Conservation (phyloP, 768 basidiomycete genomes). For the Lactarius pseudohatsudake region DNA sequence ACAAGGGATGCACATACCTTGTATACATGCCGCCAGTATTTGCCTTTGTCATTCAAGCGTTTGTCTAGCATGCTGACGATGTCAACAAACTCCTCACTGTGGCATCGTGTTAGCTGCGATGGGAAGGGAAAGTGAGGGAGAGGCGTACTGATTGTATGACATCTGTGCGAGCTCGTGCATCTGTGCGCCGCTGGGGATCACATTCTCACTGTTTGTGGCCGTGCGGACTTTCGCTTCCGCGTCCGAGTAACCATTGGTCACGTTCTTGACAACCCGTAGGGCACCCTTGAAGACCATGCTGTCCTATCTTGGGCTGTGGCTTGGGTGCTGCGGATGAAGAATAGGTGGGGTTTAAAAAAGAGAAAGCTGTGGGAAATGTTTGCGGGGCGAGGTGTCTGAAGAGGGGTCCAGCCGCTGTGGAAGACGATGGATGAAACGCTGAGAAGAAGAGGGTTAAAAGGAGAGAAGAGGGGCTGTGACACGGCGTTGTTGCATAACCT, state of each 20-base stretch:
- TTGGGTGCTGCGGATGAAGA: background rate
- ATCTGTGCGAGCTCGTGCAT: slow-evolving; percentile 97
- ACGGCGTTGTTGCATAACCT: background rate
- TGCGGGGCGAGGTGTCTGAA: background rate
- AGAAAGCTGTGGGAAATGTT: background rate
- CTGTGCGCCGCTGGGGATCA: slow-evolving; percentile 93
- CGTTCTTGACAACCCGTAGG: slow-evolving; percentile 85
- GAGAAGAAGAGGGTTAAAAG: background rate
- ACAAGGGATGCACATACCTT: slow-evolving; percentile 55
- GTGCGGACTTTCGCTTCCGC: slow-evolving; percentile 92
- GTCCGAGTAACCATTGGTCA: slow-evolving; percentile 92
- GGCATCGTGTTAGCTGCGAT: background rate
- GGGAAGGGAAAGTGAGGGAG: slow-evolving; percentile 19
- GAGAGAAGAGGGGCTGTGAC: slow-evolving; percentile 6
- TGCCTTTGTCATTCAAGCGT: slow-evolving; percentile 95
- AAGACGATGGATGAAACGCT: background rate
- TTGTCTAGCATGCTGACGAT: slow-evolving; percentile 99
- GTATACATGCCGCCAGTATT: slow-evolving; percentile 99
- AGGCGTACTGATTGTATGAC: slow-evolving; percentile 86
- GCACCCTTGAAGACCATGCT: slow-evolving; percentile 51
- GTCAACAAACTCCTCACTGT: slow-evolving; percentile 88
- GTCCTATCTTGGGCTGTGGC: background rate
- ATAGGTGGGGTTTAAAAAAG: background rate
- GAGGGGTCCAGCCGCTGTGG: background rate
- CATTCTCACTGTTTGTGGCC: slow-evolving; percentile 93